A percentile compares a stretch with the other conserved stretches of the same genome.
Conservation (phyloP, 176 grass and related monocot species). For the Aegilops longissima region DNA sequence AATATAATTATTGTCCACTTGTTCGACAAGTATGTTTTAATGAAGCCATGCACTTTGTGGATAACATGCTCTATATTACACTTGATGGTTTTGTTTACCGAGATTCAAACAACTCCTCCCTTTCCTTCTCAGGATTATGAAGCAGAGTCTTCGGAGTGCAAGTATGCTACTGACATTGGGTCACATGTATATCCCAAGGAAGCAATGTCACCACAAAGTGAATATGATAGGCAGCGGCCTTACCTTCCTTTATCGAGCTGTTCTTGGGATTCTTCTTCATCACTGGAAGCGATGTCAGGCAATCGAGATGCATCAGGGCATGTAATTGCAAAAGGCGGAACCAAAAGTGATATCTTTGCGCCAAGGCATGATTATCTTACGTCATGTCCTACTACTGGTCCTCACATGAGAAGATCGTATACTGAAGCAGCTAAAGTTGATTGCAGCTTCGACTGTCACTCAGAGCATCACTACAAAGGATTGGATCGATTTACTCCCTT, state of each 20-base stretch:
- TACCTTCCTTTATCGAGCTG: conserved; percentile 24
- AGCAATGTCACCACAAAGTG: conserved; percentile 23
- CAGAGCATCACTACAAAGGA: conserved; percentile 14
- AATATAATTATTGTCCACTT: background rate
- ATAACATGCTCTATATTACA: background rate
- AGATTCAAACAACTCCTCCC: conserved; percentile 5
- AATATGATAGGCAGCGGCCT: conserved; percentile 25
- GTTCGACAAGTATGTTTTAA: background rate
- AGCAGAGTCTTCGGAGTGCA: conserved; percentile 1
- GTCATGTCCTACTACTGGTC: conserved; percentile 16
- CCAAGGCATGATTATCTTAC: conserved; percentile 18
- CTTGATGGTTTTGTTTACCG: background rate
- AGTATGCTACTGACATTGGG: conserved; percentile 21
- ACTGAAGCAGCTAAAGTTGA: conserved; percentile 21
- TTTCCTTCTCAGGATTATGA: conserved; percentile 34
- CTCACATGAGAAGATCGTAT: conserved; percentile 23
- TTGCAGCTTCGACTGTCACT: conserved; percentile 23
- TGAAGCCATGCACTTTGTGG: background rate
- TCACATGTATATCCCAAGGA: conserved; percentile 35
- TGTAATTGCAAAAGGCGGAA: conserved; percentile 20
- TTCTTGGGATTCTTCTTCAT: conserved; percentile 26
- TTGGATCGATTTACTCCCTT: conserved; percentile 13
- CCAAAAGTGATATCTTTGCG: background rate
- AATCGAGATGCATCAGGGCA: conserved; percentile 17
- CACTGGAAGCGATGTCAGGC: conserved; percentile 24